Conservation (phyloP, 306 rosid species). For the Lathyrus sativus region DNA sequence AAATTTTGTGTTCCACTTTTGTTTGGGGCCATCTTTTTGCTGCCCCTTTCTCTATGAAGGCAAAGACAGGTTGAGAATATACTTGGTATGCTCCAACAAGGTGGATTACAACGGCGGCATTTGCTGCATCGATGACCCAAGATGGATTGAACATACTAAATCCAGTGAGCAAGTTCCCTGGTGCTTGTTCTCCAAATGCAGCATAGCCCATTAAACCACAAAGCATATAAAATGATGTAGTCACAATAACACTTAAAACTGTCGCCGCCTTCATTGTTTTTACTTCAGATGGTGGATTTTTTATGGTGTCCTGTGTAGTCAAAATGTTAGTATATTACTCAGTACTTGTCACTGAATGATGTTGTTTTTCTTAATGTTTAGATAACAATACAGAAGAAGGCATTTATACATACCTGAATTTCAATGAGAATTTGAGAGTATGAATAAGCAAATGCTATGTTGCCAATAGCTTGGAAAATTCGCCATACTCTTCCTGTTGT, state of each 20-base stretch:
- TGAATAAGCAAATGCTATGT: slow-evolving; percentile 65
- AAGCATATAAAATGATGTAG: slow-evolving; percentile 67
- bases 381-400: not conserved
- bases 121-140: slow-evolving; percentile 74
- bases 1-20: slow-evolving; percentile 43
- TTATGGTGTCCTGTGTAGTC: slow-evolving; percentile 62
- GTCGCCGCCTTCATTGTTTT: slow-evolving; percentile 75
- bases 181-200: slow-evolving; percentile 68
- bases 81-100: slow-evolving; percentile 87
- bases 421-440: slow-evolving; percentile 57
- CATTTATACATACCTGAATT: slow-evolving; percentile 49
- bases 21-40: slow-evolving; percentile 45
- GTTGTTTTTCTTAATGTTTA: not conserved
- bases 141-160: slow-evolving; percentile 66
- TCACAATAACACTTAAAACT: slow-evolving; percentile 49
- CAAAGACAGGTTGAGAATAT: slow-evolving; percentile 67
- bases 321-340: not conserved
- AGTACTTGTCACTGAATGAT: not conserved
- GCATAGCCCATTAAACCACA: slow-evolving; percentile 85
- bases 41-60: slow-evolving; percentile 55
- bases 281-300: slow-evolving; percentile 74
- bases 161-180: slow-evolving; percentile 77
- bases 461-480: slow-evolving; percentile 55
- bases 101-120: slow-evolving; percentile 66
- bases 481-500: slow-evolving; percentile 46